phyloP scores from a whole-genome alignment of 2,329 filamentous ascomycete species.

The Fusarium pilosicola region DNA sequence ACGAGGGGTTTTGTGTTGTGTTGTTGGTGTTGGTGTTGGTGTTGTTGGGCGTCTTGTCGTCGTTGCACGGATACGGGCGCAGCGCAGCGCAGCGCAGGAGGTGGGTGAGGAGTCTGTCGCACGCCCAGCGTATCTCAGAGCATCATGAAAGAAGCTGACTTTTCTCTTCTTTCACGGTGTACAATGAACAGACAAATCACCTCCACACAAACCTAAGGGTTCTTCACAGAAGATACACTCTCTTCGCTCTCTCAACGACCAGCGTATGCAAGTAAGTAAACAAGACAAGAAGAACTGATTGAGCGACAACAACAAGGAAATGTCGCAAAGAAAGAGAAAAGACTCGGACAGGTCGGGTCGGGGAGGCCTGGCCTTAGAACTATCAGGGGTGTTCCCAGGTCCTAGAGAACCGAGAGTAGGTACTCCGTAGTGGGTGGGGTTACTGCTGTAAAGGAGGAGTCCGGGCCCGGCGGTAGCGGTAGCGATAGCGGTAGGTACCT shows the following conservation, averaged over 20 bases:
- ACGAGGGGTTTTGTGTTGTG: constrained; percentile 30
- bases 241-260: constrained; percentile 19
- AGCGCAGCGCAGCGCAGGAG: constrained; percentile 39
- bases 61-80: constrained; percentile 43
- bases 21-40: constrained; percentile 8
- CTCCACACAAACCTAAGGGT: background rate
- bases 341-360: constrained; percentile 3
- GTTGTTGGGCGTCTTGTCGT: constrained; percentile 27
- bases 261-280: constrained; percentile 35
- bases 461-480: constrained; percentile 8
- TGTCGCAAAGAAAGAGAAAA: constrained; percentile 30
- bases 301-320: constrained; percentile 25
- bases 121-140: constrained; percentile 45
- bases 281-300: constrained; percentile 8
- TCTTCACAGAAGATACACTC: background rate
- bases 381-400: constrained; percentile 33
- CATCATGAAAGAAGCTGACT: constrained; percentile 37
- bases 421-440: constrained; percentile 19
- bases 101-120: constrained; percentile 37
- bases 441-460: constrained; percentile 29
- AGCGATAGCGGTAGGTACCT: background rate
- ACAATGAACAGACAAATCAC: constrained; percentile 22
- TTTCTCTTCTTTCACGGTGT: constrained; percentile 29
- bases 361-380: constrained; percentile 23
- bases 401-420: constrained; percentile 31